Conservation (phyloP, 1,284 basidiomycete genomes). For the Tetrapyrgos nigripes region DNA sequence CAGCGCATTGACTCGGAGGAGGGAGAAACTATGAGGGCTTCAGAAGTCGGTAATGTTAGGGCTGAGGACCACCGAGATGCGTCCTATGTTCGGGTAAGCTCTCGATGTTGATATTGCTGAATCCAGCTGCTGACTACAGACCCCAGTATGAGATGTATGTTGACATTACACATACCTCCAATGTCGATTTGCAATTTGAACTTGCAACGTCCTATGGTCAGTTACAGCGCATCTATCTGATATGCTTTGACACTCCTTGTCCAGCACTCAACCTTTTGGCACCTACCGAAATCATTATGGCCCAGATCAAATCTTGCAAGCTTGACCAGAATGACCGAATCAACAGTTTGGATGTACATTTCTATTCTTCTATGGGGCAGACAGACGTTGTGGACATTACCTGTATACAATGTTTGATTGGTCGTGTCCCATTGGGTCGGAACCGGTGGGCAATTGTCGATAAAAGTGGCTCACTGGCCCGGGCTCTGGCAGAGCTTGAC, state of each 20-base stretch:
- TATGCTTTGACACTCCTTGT: constrained; percentile 10
- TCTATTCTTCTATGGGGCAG: constrained; percentile 12
- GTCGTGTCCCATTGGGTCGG: too few species aligned
- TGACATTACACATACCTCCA: constrained; percentile 15
- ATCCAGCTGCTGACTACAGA: too few species aligned
- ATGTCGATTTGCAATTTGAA: constrained; percentile 7
- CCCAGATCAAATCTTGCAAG: constrained; percentile 16
- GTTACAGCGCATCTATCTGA: constrained; percentile 24
- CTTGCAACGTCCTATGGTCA: constrained; percentile 25
- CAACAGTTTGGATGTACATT: constrained; percentile 7
- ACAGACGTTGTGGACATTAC: constrained; percentile 24
- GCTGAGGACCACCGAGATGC: constrained; percentile 23
- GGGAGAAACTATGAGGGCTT: constrained; percentile 26
- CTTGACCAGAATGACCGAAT: constrained; percentile 11
- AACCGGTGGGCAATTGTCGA: neutral
- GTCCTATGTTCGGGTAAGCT: constrained; percentile 27
- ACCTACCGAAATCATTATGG: constrained; percentile 18
- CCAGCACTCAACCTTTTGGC: constrained; percentile 2
- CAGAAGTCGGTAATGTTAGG: neutral
- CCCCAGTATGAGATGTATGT: constrained; percentile 27
- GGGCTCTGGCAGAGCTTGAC: neutral
- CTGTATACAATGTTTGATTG: constrained; percentile 29
- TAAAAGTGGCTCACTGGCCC: neutral
- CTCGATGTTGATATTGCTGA: neutral
- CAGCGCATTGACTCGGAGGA: constrained; percentile 16